These are phyloP conservation scores for Penicillium sp. DNA, from an alignment of 2,329 filamentous ascomycete species.

Conservation along the genomic window DNA sequence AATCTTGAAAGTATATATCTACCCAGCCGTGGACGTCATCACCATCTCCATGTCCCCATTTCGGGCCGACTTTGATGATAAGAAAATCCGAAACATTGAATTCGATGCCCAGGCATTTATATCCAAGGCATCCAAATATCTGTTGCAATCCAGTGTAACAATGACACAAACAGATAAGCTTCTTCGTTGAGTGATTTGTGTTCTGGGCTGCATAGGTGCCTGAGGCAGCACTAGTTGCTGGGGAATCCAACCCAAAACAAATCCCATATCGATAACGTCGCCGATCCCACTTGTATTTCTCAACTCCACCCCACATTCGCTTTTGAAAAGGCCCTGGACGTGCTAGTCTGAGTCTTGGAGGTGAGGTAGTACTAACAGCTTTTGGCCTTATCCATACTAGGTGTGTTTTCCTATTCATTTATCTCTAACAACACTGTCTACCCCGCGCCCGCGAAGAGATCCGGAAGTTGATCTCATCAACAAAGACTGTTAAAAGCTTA, in stretches of 20 bases:
- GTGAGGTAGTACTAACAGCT: neutral
- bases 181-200: neutral
- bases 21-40: too few species aligned
- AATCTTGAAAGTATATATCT: too few species aligned
- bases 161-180: neutral
- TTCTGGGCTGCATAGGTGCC: neutral
- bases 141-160: too few species aligned
- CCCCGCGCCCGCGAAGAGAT: neutral
- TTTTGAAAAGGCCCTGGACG: neutral
- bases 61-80: too few species aligned
- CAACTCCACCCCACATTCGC: slow-evolving; percentile 7
- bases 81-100: too few species aligned
- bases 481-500: neutral
- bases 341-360: neutral
- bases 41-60: too few species aligned
- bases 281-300: neutral
- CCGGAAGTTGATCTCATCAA: neutral
- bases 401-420: neutral
- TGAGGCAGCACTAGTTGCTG: slow-evolving; percentile 14
- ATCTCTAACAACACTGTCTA: neutral
- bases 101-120: too few species aligned
- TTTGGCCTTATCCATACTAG: neutral
- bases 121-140: too few species aligned
- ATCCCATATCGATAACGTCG: slow-evolving; percentile 19
- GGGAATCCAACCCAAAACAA: slow-evolving; percentile 12